Percentiles rank a stretch among this genome's conserved stretches.
Conservation (phyloP, 129 eudicot species). For the Chrysanthemum lavandulifolium region DNA sequence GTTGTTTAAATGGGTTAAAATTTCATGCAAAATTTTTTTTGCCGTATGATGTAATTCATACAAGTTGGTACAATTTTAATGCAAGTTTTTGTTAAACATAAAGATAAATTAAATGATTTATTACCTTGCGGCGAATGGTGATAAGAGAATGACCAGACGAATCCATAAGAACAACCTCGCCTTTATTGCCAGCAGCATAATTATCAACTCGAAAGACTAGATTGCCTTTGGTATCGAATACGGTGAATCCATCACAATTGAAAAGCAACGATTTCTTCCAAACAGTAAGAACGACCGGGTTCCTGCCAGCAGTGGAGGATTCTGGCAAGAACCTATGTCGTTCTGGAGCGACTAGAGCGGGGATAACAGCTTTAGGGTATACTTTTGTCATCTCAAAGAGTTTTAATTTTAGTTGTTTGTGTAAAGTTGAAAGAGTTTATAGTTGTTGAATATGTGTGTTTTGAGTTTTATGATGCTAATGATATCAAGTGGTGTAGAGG, state of each 20-base stretch:
- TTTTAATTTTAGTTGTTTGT: neutral
- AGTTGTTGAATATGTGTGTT: neutral
- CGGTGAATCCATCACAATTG: conserved; percentile 79
- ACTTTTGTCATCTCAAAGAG: conserved; percentile 39
- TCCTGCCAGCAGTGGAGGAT: conserved; percentile 6
- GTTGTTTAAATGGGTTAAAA: no score
- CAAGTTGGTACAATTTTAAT: no score
- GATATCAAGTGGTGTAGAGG: neutral
- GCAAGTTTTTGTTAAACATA: no score
- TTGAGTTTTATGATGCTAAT: neutral
- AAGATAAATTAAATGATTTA: neutral
- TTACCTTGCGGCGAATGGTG: conserved; percentile 76
- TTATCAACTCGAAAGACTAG: conserved; percentile 76
- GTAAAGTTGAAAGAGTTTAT: neutral
- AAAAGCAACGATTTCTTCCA: conserved; percentile 77
- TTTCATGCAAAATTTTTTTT: no score
- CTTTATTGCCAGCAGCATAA: conserved; percentile 43
- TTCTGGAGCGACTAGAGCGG: conserved; percentile 4
- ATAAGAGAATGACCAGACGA: conserved; percentile 58
- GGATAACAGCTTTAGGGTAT: conserved; percentile 37
- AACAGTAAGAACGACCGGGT: conserved; percentile 47
- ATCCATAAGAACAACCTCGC: conserved; percentile 64
- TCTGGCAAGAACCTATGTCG: neutral
- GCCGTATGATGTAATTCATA: no score
- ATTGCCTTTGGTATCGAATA: conserved; percentile 58